Evolutionary conservation across 2,329 filamentous ascomycete species (phyloP), one percentile per base, ranked within the genome.

Genomic region (Seiridium cupressi): DNA sequence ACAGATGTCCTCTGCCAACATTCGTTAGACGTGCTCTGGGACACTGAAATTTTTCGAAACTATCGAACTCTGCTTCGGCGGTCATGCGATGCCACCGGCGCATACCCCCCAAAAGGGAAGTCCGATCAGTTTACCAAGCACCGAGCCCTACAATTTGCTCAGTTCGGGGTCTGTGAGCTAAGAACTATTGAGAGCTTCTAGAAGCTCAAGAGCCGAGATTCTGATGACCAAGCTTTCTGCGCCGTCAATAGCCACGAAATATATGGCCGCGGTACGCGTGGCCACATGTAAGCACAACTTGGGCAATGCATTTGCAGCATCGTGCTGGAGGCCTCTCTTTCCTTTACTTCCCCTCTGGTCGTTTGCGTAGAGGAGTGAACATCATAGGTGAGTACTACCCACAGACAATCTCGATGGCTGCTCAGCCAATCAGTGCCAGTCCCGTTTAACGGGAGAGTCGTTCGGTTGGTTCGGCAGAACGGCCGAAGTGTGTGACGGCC

Each of bases 151-250:
- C n/a, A 42, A 13, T 42, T 13, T 47, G 42, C 18, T 46, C 11
- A 35, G 44, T 36, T 35, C 40, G 7, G 34, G 55, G n/a, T 35
- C 55, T 7, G 42, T 32, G 44, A 48, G 35, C 44, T 36, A 31
- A n/a, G 18, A 18, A 47, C 55, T 57, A 57, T 48, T 48, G 55
- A 48, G 32, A 35, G 55, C 55, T 57, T 57, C 55, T 57, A 57
- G 55, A 57, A 57, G 55, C 53, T 26, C 38, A 46, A 44, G 36
- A 55, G 55, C 55, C 55, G 55, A 32, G 34, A 47, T 9, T 32
- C 40, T 57, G 42, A 35, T 32, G 42, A 18, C 42, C 55, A 47
- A 57, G 55, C 40, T 57, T 44, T 46, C 32, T 31, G 8, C 36
- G 31, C 40, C 32, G 31, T 10, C 44, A 32, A 38, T 36, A 54